Conservation (phyloP, 2,329 filamentous ascomycete genomes). For the Grosmannia serpens region DNA sequence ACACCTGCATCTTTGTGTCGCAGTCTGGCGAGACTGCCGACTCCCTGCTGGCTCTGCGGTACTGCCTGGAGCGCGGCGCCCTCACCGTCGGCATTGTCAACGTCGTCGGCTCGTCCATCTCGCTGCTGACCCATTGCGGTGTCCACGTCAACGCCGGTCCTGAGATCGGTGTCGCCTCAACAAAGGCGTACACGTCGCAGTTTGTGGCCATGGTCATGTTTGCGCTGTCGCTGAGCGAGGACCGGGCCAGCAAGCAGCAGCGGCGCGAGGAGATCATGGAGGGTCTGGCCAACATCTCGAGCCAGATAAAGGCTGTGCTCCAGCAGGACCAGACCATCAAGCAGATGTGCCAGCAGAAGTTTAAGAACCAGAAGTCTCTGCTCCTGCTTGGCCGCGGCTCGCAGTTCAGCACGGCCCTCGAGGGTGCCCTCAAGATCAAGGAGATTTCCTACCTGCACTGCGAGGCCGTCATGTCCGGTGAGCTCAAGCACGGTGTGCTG, state of each 20-base stretch:
- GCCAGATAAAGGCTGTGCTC: conserved; percentile 85
- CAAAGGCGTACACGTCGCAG: conserved; percentile 98
- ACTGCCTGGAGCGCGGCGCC: conserved; percentile 95
- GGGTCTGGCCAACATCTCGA: conserved; percentile 74
- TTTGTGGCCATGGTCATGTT: conserved; percentile 99
- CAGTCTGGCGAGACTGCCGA: conserved; percentile 98
- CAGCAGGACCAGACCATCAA: conserved; percentile 91
- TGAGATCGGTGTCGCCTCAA: conserved; percentile 97
- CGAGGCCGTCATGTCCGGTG: conserved; percentile 99
- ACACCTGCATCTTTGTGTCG: conserved; percentile 97
- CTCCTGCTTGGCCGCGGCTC: conserved; percentile 87
- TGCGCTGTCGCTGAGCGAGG: conserved; percentile 87
- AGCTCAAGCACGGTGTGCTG: conserved; percentile 97
- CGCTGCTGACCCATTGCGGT: conserved; percentile 95
- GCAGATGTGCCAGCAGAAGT: conserved; percentile 77
- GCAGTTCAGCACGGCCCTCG: conserved; percentile 92
- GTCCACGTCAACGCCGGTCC: conserved; percentile 98
- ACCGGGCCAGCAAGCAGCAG: conserved; percentile 87
- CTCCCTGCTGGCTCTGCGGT: conserved; percentile 90
- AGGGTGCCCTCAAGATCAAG: conserved; percentile 98
- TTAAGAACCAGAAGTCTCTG: conserved; percentile 96
- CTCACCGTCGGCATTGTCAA: conserved; percentile 98
- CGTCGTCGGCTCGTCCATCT: conserved; percentile 96
- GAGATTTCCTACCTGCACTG: conserved; percentile 99
- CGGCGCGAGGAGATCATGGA: conserved; percentile 94